Base-by-base conservation (phyloP, 495 filamentous ascomycete species). In the Penicillium nucicola region DNA sequence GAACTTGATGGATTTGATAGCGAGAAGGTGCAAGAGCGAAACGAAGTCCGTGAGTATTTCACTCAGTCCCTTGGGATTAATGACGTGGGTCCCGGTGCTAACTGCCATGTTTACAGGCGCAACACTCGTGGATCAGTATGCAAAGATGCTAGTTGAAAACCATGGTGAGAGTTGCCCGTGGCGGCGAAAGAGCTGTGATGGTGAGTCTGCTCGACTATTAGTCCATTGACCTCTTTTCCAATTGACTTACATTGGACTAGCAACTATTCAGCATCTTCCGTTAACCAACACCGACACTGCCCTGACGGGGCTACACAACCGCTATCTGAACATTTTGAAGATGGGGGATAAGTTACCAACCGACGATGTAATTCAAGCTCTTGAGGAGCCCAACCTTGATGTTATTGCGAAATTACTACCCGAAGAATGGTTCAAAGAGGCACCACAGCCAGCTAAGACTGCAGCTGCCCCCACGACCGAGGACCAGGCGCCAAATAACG, bases 81-180 rank as follows among this genome's bases (percentile, higher is more conserved):
- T 22, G 30, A 30, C 20, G 10, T 43, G 1, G 3, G 4, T 17
- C 34, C 10, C 0, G 9, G 19, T 14, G 34, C 51, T 72, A 43
- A 67, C 45, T 17, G 15, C 22, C 10, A 22, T 37, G 1, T 20
- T 3, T 19, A 17, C 36, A 77, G 74, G 71, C 8, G 55, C 57
- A 14, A 83, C 80, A 38, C 72, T 98, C 18, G 87, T 95, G n/a
- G 77, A 88, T 31, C 83, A 84, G 53, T 97, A 95, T 56, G 67
- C 70, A 5, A 80, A 82, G 34, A 70, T 88, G 61, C 82, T 96
- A 39, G 68, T 86, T 17, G 79, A 80, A n/a, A 84, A 81, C 20
- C 93, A 98, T 65, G 78, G 82, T n/a, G 86, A 88, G 45, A 81
- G 78, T 50, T 98, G 93, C 65, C 77, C 90, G 11, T 98, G 95